Conservation (phyloP, 805 yeast genomes). For the Kodamaea sagamina region DNA sequence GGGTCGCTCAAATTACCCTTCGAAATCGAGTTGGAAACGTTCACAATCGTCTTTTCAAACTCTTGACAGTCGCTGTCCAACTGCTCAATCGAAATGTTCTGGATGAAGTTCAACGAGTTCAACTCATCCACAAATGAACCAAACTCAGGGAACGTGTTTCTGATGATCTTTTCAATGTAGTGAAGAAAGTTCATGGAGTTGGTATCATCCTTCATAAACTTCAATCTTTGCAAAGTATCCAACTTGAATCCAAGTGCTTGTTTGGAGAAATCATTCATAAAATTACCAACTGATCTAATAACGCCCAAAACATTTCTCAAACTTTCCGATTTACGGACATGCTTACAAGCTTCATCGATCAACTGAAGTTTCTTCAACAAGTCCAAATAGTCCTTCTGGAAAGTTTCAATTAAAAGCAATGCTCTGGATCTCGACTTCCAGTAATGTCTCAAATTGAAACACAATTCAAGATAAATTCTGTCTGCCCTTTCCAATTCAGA, state of each 20-base stretch:
- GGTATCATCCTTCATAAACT: constrained; percentile 85
- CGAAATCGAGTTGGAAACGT: constrained; percentile 71
- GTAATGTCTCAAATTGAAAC: constrained; percentile 80
- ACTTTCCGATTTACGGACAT: constrained; percentile 64
- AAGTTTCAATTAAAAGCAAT: constrained; percentile 64
- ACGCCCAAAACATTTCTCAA: constrained; percentile 76
- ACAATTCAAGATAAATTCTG: constrained; percentile 75
- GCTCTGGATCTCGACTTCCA: constrained; percentile 95
- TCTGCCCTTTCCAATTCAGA: constrained; percentile 84
- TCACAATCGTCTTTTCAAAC: constrained; percentile 59
- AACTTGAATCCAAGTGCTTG: constrained; percentile 93
- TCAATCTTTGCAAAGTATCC: constrained; percentile 84
- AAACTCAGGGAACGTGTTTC: constrained; percentile 80
- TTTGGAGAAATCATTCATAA: constrained; percentile 90
- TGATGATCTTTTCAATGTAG: constrained; percentile 85
- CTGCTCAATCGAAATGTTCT: constrained; percentile 81
- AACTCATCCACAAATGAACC: constrained; percentile 76
- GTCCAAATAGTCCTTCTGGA: constrained; percentile 77
- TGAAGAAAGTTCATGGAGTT: constrained; percentile 89
- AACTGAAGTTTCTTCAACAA: constrained; percentile 63
- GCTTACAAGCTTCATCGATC: constrained; percentile 72
- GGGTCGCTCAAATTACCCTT: constrained; percentile 87
- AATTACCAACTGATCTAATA: constrained; percentile 90
- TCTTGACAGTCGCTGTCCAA: constrained; percentile 70
- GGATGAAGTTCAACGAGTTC: constrained; percentile 55